These are phyloP conservation scores for Ophiostoma montium DNA, from an alignment of 2,329 filamentous ascomycete species.

Conservation along the genomic window DNA sequence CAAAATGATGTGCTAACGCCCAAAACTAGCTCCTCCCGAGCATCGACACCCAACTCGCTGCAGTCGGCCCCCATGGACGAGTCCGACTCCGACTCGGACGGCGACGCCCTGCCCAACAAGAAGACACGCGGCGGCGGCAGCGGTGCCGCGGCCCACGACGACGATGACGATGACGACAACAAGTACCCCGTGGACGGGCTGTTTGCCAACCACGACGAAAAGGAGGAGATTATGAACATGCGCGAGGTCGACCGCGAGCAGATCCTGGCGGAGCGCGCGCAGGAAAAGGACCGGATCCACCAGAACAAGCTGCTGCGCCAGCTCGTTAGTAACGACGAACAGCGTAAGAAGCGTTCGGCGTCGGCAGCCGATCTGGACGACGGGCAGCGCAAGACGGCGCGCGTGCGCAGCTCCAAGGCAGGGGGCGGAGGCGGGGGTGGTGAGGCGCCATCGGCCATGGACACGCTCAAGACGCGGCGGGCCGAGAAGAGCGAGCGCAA, in stretches of 20 bases:
- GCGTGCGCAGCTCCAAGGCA: constrained; percentile 54
- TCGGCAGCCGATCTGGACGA: constrained; percentile 68
- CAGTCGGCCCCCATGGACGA: constrained; percentile 83
- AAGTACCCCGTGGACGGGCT: constrained; percentile 81
- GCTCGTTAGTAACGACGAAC: constrained; percentile 54
- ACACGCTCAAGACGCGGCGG: constrained; percentile 47
- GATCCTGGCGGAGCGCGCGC: constrained; percentile 73
- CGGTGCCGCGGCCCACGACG: constrained; percentile 5
- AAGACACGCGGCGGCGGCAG: constrained; percentile 4
- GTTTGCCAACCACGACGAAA: constrained; percentile 60
- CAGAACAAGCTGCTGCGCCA: constrained; percentile 73
- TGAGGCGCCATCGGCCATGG: constrained; percentile 59
- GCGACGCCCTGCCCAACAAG: constrained; percentile 27
- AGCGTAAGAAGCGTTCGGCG: constrained; percentile 64
- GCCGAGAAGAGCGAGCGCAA: constrained; percentile 52
- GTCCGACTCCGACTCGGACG: constrained; percentile 64
- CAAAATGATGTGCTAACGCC: not conserved
- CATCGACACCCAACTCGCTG: constrained; percentile 58
- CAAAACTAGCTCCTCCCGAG: constrained; percentile 47
- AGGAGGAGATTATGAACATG: constrained; percentile 66
- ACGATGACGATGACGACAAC: constrained; percentile 42
- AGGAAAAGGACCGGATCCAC: constrained; percentile 66
- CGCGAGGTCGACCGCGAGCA: constrained; percentile 85
- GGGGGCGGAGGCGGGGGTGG: constrained; percentile 53
- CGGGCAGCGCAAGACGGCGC: constrained; percentile 56